Evolutionary conservation across 352 stramenopile species (phyloP), one percentile per base, ranked within the genome.

Genomic region (Hyphochytrium catenoides): DNA sequence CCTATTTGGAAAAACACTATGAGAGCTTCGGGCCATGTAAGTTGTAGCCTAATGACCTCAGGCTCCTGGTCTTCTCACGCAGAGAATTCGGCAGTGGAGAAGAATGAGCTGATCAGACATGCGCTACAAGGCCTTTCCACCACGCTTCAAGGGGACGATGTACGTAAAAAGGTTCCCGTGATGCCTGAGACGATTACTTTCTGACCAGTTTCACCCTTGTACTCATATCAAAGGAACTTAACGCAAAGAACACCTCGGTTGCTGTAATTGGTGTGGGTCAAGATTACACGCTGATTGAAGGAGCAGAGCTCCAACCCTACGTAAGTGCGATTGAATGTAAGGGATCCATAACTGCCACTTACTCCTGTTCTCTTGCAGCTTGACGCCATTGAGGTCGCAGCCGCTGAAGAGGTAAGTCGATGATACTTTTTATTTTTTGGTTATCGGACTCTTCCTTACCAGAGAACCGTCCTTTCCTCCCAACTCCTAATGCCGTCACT

Each of bases 1-100:
- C 91, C 41, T 97, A 99, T 57, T 64, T 99, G 27, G 91, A 98
- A 62, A 98, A 97, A 59, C 79, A 97, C 58, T 91, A 89, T 46
- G 73, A 95, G 38, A 77, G 47, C 31, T 97, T 97, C 50, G 44
- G 53, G 19, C 59, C 62, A 46, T 56, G 69, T 83, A 54, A 40
- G 64, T 72, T 14, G 15, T 29, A 4, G 15, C 33, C 15, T 22
- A 9, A 12, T 11, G 8, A n/a, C 17, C 6, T 1, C 7, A 8
- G 26, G 20, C 38, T 39, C 8, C 4, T 48, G 19, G 32, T 19
- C 32, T 12, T 20, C 33, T 27, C 30, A 23, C 2, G 47, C 7
- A 2, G 45, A 52, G 36, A 38, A 38, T 9, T 8, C 26, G 36
- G 28, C 34, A 83, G 69, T 77, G 44, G 53, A 49, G 45, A 70